A percentile compares a stretch with the other conserved stretches of the same genome.
These are phyloP conservation scores for Tritrichomonas musculus DNA, from an alignment of 208 protist species.

Conservation along the genomic window DNA sequence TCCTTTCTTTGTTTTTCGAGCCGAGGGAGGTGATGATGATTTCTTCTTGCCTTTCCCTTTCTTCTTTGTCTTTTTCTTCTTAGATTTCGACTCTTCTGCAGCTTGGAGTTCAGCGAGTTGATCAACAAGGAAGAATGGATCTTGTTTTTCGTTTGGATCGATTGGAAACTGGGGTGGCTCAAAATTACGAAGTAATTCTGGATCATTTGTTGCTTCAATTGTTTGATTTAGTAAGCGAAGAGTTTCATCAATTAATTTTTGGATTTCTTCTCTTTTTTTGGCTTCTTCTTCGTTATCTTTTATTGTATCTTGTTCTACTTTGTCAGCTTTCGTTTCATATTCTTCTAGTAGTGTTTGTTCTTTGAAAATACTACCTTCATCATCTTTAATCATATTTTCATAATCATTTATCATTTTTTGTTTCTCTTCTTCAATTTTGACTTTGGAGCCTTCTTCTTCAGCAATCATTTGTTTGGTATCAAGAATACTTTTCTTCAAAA, in stretches of 20 bases:
- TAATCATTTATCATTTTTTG: background rate
- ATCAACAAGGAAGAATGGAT: background rate
- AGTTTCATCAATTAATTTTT: conserved; percentile 3
- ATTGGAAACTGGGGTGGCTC: background rate
- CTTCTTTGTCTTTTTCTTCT: background rate
- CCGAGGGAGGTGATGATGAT: no score
- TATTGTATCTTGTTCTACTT: background rate
- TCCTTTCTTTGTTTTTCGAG: no score
- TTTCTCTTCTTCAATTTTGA: background rate
- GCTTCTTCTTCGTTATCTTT: background rate
- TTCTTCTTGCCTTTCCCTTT: background rate
- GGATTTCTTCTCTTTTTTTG: background rate
- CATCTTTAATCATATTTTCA: background rate
- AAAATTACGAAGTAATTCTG: background rate
- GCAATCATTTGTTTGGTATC: background rate
- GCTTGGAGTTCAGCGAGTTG: background rate
- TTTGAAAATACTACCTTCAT: background rate
- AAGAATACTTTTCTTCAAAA: background rate
- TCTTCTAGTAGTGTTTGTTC: background rate
- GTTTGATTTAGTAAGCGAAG: background rate
- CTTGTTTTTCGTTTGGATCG: background rate
- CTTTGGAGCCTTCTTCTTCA: background rate
- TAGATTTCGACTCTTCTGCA: background rate
- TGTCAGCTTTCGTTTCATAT: background rate
- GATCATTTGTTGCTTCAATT: background rate